phyloP scores from a whole-genome alignment of 306 rosid genomes.

The Dalbergia cochinchinensis region DNA sequence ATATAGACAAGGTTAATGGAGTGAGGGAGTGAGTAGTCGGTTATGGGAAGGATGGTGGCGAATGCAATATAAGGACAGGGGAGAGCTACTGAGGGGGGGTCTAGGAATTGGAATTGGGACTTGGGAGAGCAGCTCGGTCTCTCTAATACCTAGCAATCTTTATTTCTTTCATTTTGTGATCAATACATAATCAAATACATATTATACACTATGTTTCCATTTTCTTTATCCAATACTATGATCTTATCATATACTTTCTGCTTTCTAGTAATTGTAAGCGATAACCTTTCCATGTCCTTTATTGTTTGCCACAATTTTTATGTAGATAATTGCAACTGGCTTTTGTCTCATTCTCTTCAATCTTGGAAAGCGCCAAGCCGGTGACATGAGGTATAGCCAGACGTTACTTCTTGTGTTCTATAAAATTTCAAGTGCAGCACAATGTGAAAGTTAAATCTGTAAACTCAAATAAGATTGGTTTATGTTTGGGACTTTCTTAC shows the following conservation, averaged over 20 bases:
- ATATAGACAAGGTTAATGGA: too few relatives aligned
- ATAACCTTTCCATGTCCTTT: conserved; percentile 18
- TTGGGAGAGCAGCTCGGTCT: too few relatives aligned
- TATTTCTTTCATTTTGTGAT: too few relatives aligned
- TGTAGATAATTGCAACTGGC: conserved; percentile 84
- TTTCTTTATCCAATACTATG: too few relatives aligned
- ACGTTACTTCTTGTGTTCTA: conserved; percentile 27
- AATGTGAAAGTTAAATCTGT: conserved; percentile 37
- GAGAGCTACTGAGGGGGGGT: too few relatives aligned
- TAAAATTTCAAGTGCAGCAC: conserved; percentile 22
- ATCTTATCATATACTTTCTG: background rate
- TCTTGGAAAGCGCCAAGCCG: conserved; percentile 88
- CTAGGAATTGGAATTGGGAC: too few relatives aligned
- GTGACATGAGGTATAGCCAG: conserved; percentile 80
- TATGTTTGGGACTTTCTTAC: conserved; percentile 16
- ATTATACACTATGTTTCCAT: too few relatives aligned
- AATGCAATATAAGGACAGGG: too few relatives aligned
- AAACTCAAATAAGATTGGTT: conserved; percentile 27
- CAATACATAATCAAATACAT: too few relatives aligned
- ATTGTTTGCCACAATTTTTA: conserved; percentile 35
- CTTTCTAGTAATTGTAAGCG: conserved; percentile 7
- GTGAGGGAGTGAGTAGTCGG: too few relatives aligned
- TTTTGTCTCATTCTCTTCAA: conserved; percentile 83
- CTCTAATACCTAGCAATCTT: too few relatives aligned
- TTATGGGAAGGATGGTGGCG: too few relatives aligned